Base-by-base conservation (phyloP, 1,284 basidiomycete genomes). In the Puccinia coronata region DNA sequence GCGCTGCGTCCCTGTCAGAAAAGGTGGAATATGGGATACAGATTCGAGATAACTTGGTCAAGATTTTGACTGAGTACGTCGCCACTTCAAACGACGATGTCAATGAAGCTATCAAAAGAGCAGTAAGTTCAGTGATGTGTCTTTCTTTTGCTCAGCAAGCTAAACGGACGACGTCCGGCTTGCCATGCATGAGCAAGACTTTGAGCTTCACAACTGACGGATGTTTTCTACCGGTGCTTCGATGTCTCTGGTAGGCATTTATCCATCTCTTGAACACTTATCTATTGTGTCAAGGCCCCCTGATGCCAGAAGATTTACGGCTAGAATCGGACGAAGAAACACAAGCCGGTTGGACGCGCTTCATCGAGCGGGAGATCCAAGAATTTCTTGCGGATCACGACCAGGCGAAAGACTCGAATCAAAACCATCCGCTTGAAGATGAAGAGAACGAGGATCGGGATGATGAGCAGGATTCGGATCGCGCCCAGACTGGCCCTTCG, bases 331-430 rank as follows among this genome's bases (percentile, higher is more conserved):
- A 82, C 9, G 59, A 79, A 14, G 82, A 84, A 43, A 78, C 84
- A 0, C 85, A 86, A 78, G 80, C 82, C 65, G 79, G 82, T 28
- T 86, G 85, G 77, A 81, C 84, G 1, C 53, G 77, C 1, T 83
- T 84, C 28, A 77, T 85, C 23, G 76, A 84, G 43, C 74, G 80
- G 16, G 84, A 85, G 79, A 83, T 86, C 73, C 83, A 83, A 73
- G 82, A 83, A n/a, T 85, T 76, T 43, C 34, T 77, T 23, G n/a
- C n/a, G n/a, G 34, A 49, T 31, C 14, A 77, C 1, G 39, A 51
- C 28, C 23, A 63, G 9, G n/a, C 25, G 34, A 25, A 77, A 12
- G 43, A 49, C 23, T 11, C 36, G 39, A 34, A 41, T 78, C 39
- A 69, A 25, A 36, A 49, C 9, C n/a, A 31, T 70, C 49, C 9